Percentiles rank a stretch among this genome's conserved stretches.
phyloP scores from a whole-genome alignment of 306 rosid species.

The Prunus mongolica region DNA sequence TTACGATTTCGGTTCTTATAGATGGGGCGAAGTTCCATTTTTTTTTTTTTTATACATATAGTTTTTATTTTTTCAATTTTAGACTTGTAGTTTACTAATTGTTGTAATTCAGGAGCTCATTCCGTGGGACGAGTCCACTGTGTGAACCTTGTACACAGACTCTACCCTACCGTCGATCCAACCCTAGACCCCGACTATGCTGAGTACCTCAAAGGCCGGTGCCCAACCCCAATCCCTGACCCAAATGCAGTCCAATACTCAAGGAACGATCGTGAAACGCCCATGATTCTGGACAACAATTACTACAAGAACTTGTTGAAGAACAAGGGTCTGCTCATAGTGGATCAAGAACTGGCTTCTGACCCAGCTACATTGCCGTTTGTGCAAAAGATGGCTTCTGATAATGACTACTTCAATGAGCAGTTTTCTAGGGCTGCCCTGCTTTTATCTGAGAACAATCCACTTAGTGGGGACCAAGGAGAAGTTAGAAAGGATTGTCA shows the following conservation, averaged over 20 bases:
- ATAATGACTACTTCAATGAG: constrained; percentile 56
- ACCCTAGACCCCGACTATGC: constrained; percentile 56
- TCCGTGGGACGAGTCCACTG: constrained; percentile 89
- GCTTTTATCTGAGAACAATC: constrained; percentile 60
- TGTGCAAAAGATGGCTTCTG: constrained; percentile 66
- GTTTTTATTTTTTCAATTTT: neutral
- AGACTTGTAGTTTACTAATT: neutral
- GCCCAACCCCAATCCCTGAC: constrained; percentile 66
- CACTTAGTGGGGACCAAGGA: constrained; percentile 55
- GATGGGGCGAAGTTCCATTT: neutral
- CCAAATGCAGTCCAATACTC: constrained; percentile 49
- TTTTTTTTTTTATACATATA: too few relatives aligned
- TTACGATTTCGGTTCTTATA: too few relatives aligned
- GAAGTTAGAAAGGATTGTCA: constrained; percentile 81
- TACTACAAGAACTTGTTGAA: constrained; percentile 65
- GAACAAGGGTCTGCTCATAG: constrained; percentile 59
- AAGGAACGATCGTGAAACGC: constrained; percentile 61
- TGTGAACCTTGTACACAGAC: constrained; percentile 49
- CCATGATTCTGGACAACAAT: constrained; percentile 71
- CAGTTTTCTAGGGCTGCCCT: constrained; percentile 63
- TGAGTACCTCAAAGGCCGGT: constrained; percentile 51
- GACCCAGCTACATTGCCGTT: constrained; percentile 61
- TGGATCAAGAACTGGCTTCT: constrained; percentile 58
- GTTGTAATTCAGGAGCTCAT: constrained; percentile 50
- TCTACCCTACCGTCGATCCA: constrained; percentile 63